These are phyloP conservation scores for Glomus cerebriforme DNA, from an alignment of 192 early-diverging fungal genomes.

Conservation along the genomic window DNA sequence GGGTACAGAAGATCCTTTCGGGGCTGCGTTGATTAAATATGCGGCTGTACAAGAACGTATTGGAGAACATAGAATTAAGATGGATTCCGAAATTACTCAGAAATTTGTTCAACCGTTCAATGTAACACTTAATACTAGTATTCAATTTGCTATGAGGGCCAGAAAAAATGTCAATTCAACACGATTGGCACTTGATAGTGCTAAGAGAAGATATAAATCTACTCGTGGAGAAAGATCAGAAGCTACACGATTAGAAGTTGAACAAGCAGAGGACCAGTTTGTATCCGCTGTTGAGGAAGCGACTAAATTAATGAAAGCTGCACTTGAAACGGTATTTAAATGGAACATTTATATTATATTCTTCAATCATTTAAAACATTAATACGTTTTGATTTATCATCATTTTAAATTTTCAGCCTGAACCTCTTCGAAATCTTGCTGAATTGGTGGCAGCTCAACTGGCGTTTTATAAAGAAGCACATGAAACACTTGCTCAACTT, in stretches of 20 bases:
- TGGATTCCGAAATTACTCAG: constrained; percentile 70
- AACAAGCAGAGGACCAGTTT: constrained; percentile 93
- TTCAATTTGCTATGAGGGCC: constrained; percentile 84
- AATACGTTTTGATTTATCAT: not conserved
- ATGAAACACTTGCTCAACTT: constrained; percentile 67
- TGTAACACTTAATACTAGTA: constrained; percentile 67
- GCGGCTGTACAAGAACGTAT: constrained; percentile 83
- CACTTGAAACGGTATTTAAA: constrained; percentile 75
- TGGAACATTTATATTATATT: not conserved
- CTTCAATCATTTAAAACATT: not conserved
- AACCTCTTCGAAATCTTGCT: constrained; percentile 79
- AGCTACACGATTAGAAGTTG: constrained; percentile 78
- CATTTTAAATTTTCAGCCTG: constrained; percentile 54
- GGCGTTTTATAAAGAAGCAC: constrained; percentile 82
- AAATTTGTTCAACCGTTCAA: constrained; percentile 80
- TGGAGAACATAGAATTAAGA: constrained; percentile 73
- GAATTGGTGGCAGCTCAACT: constrained; percentile 88
- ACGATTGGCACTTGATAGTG: constrained; percentile 85
- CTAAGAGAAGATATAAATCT: constrained; percentile 75
- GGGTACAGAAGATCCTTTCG: constrained; percentile 82
- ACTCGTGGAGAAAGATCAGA: constrained; percentile 74
- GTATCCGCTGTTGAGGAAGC: constrained; percentile 94
- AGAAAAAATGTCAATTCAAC: constrained; percentile 81
- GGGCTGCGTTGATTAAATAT: constrained; percentile 85
- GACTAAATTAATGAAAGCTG: constrained; percentile 90